Percentiles rank a stretch among this genome's conserved stretches.
Conservation (phyloP, 768 basidiomycete genomes). For the Rhizopogon rudus region DNA sequence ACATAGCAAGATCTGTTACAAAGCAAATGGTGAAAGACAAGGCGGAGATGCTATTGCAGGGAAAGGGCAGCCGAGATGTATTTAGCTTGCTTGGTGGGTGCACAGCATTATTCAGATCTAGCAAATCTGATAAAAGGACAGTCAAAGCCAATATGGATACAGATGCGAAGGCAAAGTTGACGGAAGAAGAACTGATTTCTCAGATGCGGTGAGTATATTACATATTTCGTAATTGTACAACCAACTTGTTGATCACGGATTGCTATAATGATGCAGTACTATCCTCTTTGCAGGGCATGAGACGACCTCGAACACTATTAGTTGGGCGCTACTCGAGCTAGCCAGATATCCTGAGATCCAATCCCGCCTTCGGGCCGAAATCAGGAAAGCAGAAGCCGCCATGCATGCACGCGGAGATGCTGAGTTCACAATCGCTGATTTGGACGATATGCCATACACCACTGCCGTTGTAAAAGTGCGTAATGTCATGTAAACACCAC, state of each 20-base stretch:
- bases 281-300: conserved; percentile 47
- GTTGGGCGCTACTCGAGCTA: conserved; percentile 16
- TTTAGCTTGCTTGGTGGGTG: conserved; percentile 52
- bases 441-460: conserved; percentile 2
- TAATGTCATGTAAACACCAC: neutral
- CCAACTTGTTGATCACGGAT: neutral
- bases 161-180: conserved; percentile 19
- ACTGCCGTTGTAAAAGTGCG: conserved; percentile 16
- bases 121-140: neutral
- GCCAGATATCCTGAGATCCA: conserved; percentile 12
- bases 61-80: conserved; percentile 35
- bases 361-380: conserved; percentile 10
- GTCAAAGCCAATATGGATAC: conserved; percentile 38
- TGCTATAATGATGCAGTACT: conserved; percentile 21
- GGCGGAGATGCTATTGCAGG: conserved; percentile 25
- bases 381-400: neutral
- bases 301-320: conserved; percentile 49
- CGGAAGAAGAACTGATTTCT: conserved; percentile 42
- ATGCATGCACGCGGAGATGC: conserved; percentile 10
- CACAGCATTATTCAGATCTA: neutral
- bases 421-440: conserved; percentile 7
- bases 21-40: conserved; percentile 34
- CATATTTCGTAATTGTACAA: neutral
- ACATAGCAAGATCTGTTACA: conserved; percentile 28
- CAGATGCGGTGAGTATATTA: conserved; percentile 35